Conservation (phyloP, 2,329 filamentous ascomycete genomes). For the Penicillium crustosum region DNA sequence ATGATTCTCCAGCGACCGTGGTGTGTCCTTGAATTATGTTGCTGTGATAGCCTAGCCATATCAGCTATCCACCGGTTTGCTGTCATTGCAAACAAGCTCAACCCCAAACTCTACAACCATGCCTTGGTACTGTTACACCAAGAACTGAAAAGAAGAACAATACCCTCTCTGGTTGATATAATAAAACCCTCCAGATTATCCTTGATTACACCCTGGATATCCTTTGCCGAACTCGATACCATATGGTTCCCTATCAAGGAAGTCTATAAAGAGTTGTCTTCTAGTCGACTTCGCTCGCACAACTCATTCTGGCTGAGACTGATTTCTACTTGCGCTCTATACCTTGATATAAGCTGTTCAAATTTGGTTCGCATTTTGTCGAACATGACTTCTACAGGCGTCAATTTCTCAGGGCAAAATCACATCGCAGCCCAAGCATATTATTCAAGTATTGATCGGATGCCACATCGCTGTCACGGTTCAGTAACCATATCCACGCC, state of each 20-base stretch:
- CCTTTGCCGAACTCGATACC: background rate
- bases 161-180: background rate
- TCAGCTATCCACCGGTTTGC: background rate
- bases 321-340: background rate
- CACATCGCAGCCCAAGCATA: background rate
- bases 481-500: background rate
- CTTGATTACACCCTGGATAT: background rate
- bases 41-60: background rate
- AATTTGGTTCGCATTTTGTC: background rate
- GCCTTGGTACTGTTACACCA: background rate
- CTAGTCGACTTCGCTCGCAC: background rate
- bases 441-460: background rate
- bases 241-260: background rate
- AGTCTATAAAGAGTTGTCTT: background rate
- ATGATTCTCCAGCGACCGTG: background rate
- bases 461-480: too few relatives aligned
- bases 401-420: background rate
- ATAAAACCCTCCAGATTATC: background rate
- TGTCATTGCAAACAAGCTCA: background rate
- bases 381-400: background rate
- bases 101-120: background rate
- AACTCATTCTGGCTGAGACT: slow-evolving; percentile 1
- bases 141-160: background rate
- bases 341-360: background rate
- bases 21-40: slow-evolving; percentile 1